phyloP scores from a whole-genome alignment of 805 yeast species.

The Saturnispora besseyi region DNA sequence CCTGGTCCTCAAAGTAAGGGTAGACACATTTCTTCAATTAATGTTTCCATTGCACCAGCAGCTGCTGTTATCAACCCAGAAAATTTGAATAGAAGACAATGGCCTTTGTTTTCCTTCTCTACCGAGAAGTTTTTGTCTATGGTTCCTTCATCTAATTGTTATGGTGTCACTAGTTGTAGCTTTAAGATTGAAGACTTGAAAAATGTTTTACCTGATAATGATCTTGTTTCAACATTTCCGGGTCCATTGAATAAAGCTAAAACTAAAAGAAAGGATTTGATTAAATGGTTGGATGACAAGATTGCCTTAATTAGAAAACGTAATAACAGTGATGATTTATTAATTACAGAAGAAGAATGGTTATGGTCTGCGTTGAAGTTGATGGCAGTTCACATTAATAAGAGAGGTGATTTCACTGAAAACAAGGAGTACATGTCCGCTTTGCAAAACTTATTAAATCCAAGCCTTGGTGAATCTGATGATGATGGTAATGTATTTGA shows the following conservation, averaged over 20 bases:
- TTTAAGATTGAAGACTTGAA: slow-evolving; percentile 32
- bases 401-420: slow-evolving; percentile 21
- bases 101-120: slow-evolving; percentile 70
- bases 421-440: slow-evolving; percentile 24
- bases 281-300: slow-evolving; percentile 51
- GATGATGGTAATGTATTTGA: slow-evolving; percentile 13
- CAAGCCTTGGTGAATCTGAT: slow-evolving; percentile 25
- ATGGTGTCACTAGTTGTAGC: slow-evolving; percentile 24
- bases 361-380: slow-evolving; percentile 23
- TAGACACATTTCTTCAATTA: slow-evolving; percentile 5
- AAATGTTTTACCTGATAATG: slow-evolving; percentile 32
- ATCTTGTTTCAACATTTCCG: slow-evolving; percentile 48
- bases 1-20: slow-evolving; percentile 6
- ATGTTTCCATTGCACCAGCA: slow-evolving; percentile 24
- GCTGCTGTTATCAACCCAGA: slow-evolving; percentile 42
- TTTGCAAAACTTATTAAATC: slow-evolving; percentile 34
- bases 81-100: slow-evolving; percentile 50
- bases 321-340: slow-evolving; percentile 11
- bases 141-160: slow-evolving; percentile 35
- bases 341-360: slow-evolving; percentile 16
- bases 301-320: slow-evolving; percentile 16
- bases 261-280: slow-evolving; percentile 56
- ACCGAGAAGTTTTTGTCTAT: slow-evolving; percentile 37
- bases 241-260: slow-evolving; percentile 57
- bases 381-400: slow-evolving; percentile 19